phyloP scores from a whole-genome alignment of 2,329 filamentous ascomycete genomes.

The Penicillium janthinellum region DNA sequence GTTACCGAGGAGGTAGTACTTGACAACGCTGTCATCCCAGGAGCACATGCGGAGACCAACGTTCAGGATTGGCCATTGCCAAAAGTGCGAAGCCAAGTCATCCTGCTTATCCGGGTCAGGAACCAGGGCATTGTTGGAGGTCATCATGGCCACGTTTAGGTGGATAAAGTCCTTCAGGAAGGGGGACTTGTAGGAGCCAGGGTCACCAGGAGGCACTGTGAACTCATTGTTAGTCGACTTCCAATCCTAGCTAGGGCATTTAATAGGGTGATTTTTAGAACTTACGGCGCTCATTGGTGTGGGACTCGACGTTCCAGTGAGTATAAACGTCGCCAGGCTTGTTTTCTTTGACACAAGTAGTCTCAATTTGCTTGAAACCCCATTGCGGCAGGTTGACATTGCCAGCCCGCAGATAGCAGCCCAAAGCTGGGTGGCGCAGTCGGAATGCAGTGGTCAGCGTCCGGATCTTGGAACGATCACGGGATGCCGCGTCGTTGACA shows the following conservation, averaged over 20 bases:
- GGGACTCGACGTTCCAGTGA: constrained; percentile 98
- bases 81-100: constrained; percentile 92
- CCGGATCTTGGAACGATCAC: constrained; percentile 79
- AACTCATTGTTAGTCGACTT: constrained; percentile 9
- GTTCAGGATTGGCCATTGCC: constrained; percentile 96
- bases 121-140: constrained; percentile 96
- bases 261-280: constrained; percentile 23
- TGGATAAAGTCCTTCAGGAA: constrained; percentile 98
- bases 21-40: constrained; percentile 93
- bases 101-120: constrained; percentile 99
- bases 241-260: not conserved
- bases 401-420: constrained; percentile 91
- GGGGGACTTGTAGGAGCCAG: constrained; percentile 90
- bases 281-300: constrained; percentile 90
- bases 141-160: constrained; percentile 99
- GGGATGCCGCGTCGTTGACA: constrained; percentile 82
- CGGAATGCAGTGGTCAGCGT: constrained; percentile 94
- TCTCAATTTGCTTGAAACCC: constrained; percentile 99
- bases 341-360: constrained; percentile 90
- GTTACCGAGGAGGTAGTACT: constrained; percentile 98
- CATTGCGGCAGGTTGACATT: constrained; percentile 97
- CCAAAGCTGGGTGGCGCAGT: constrained; percentile 75
- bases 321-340: constrained; percentile 92
- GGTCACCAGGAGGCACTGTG: constrained; percentile 81
- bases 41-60: constrained; percentile 98